Conservation (phyloP, 345 rosid genomes). For the Ailanthus altissimus region DNA sequence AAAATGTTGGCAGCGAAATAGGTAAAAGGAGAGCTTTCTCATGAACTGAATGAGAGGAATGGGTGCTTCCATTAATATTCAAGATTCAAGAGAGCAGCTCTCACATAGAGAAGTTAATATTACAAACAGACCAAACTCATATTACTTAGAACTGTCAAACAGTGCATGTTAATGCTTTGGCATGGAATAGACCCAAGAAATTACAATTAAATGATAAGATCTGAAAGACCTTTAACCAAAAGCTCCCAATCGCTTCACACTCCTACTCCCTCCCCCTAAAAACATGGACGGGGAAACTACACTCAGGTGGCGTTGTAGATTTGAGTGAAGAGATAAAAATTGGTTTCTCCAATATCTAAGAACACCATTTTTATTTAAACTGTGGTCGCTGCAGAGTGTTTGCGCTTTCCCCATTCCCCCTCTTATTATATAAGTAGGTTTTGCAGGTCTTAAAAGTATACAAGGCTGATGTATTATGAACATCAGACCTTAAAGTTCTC, state of each 20-base stretch:
- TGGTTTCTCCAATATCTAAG: conserved; percentile 3
- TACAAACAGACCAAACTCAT: conserved; percentile 9
- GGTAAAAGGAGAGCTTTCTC: not conserved
- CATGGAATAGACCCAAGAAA: conserved; percentile 23
- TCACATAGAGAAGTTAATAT: conserved; percentile 5
- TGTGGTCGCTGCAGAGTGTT: not conserved
- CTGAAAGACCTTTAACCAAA: conserved; percentile 14
- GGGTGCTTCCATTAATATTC: conserved; percentile 20
- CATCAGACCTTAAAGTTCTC: conserved; percentile 51
- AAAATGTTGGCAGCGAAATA: not conserved
- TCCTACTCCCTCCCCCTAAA: conserved; percentile 9
- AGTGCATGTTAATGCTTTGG: conserved; percentile 10
- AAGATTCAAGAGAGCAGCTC: conserved; percentile 6
- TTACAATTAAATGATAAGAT: conserved; percentile 27
- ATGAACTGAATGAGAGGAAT: not conserved
- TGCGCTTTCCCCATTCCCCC: conserved; percentile 19
- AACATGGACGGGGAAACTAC: not conserved
- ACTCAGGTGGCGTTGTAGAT: not conserved
- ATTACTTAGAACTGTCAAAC: conserved; percentile 17
- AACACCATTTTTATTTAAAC: conserved; percentile 15
- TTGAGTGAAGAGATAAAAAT: not conserved
- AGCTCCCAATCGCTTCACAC: conserved; percentile 14
- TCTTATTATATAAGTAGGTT: conserved; percentile 36
- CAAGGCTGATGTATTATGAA: conserved; percentile 8
- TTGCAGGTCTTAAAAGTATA: conserved; percentile 2